phyloP scores from a whole-genome alignment of 2,329 filamentous ascomycete species.

The Pseudocercospora musae region DNA sequence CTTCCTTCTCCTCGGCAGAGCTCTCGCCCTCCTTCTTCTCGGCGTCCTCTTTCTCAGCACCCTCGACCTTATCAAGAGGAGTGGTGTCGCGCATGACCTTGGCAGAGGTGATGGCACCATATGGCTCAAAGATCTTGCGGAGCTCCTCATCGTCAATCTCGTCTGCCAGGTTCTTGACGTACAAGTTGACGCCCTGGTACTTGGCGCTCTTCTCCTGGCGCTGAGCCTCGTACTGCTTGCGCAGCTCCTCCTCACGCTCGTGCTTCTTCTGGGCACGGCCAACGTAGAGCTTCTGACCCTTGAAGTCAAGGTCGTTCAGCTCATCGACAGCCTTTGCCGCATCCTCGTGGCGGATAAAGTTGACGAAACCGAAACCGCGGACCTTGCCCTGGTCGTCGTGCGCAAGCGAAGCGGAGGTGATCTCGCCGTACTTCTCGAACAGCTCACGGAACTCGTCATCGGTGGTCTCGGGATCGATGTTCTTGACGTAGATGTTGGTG shows the following conservation, averaged over 20 bases:
- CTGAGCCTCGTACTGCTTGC: slow-evolving; percentile 97
- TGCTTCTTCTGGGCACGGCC: slow-evolving; percentile 99
- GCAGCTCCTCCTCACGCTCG: slow-evolving; percentile 98
- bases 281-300: slow-evolving; percentile 93
- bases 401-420: slow-evolving; percentile 92
- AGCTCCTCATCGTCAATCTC: slow-evolving; percentile 98
- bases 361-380: slow-evolving; percentile 92
- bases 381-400: slow-evolving; percentile 96
- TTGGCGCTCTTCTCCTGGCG: slow-evolving; percentile 98
- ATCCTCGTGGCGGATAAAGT: slow-evolving; percentile 87
- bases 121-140: slow-evolving; percentile 85
- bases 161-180: slow-evolving; percentile 98
- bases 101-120: slow-evolving; percentile 93
- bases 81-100: slow-evolving; percentile 95
- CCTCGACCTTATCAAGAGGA: slow-evolving; percentile 47
- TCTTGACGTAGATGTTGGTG: slow-evolving; percentile 99
- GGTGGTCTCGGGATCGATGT: slow-evolving; percentile 77
- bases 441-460: slow-evolving; percentile 94
- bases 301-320: slow-evolving; percentile 88
- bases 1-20: slow-evolving; percentile 51
- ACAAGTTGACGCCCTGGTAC: slow-evolving; percentile 98
- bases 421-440: slow-evolving; percentile 88
- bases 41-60: slow-evolving; percentile 42
- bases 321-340: slow-evolving; percentile 84
- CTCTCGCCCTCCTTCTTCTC: slow-evolving; percentile 53